Base-by-base conservation (phyloP, 495 filamentous ascomycete genomes). In the Annulohypoxylon maeteangense region DNA sequence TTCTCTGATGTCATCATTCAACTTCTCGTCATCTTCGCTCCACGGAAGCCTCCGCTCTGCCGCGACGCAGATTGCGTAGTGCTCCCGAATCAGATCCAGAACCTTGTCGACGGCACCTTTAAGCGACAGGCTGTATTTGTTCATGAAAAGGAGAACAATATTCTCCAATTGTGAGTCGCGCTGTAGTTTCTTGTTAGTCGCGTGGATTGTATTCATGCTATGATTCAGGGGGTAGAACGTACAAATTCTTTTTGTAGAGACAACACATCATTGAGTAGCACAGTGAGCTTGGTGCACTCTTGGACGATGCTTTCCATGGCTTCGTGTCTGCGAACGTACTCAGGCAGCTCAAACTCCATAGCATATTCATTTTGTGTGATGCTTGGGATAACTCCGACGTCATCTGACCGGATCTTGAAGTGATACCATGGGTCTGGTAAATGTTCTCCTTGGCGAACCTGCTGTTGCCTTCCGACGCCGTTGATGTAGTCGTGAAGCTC, bases 231-330 rank as follows among this genome's bases (percentile, higher is more conserved):
- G 20, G n/a, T 23, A 47, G 10, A 42, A 62, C 75, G 57, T 59
- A 76, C 75, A 38, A 76, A 76, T 62, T 76, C 75, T 29, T 76
- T 76, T 31, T 76, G 75, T 16, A 76, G 7, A 10, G 75, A 76
- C 38, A 75, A n/a, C 34, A 75, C 48, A n/a, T 76, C 75, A 27
- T 76, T 76, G 14, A 75, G 32, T 8, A 76, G 64, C 45, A 71
- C 53, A 18, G 72, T 73, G 8, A 76, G 42, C 27, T 70, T 75
- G 4, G 71, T 75, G 20, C 65, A 74, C 50, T 75, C 71, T 12
- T 66, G 66, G 3, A 76, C 63, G 6, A 76, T 75, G 4, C 38
- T 20, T 14, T 76, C 72, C 62, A 76, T 58, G 7, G 75, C 75
- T 56, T 74, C 69, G 18, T 76, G 75, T 6, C 55, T 47, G 58